Base-by-base conservation (phyloP, 345 rosid genomes). In the Odontarrhena argentea region DNA sequence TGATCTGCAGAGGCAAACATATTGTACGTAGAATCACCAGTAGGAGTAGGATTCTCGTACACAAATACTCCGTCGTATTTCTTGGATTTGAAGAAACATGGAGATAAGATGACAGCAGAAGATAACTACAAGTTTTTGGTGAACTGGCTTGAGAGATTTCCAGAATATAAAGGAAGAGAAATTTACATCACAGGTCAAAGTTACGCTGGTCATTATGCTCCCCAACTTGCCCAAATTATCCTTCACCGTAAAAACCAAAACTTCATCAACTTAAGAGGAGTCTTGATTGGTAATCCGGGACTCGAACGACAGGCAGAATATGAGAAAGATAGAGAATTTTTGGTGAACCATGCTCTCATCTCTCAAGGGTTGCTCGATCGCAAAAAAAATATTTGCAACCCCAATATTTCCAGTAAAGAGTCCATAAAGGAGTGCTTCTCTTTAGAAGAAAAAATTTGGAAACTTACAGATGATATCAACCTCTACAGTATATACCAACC, bases 141-240 rank as follows among this genome's bases (percentile, higher is more conserved):
- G 3, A 86, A 83, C 7, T 91, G 97, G 97, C 75, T 88, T 72
- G 69, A 78, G 62, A 82, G 77, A 77, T 91, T 86, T 73, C 97
- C 97, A 0, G 67, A 81, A 0, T 86, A 81, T 55, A 78, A 75
- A 75, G 55, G 41, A 1, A 73, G 84, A 47, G 50, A 72, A 0
- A 67, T 87, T 59, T 88, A 85, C 68, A 79, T 88, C n/a, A 83
- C 85, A 0, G 92, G 97, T 34, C 93, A 91, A 74, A 91, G 97
- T 77, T 91, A 18, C 22, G 22, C 22, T 18, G 22, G 22, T 18
- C 22, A 18, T 18, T 18, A 18, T 18, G 22, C 22, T 86, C 56
- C 80, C 13, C 94, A 28, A 28, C 32, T 28, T 28, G 32, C 97
- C 11, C 85, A 81, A 71, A 83, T 92, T 62, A 88, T 28, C 5